phyloP scores from a whole-genome alignment of 352 stramenopile genomes.

The Globisporangium carolinianum region DNA sequence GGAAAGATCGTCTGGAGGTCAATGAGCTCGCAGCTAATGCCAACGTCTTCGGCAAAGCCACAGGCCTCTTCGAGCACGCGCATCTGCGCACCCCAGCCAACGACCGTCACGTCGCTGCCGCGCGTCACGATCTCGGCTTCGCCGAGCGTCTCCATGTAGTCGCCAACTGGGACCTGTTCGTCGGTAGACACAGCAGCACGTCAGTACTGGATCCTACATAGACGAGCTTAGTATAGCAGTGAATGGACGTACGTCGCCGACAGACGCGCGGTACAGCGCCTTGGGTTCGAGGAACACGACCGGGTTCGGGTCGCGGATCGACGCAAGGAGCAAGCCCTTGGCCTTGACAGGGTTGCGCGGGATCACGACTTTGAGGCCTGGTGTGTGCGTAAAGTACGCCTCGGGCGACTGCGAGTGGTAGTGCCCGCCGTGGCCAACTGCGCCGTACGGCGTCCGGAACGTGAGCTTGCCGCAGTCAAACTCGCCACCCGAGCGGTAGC shows the following conservation, averaged over 20 bases:
- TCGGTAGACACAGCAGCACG: conserved; percentile 1
- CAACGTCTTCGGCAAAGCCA: conserved; percentile 85
- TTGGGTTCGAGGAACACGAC: conserved; percentile 98
- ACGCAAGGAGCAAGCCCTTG: conserved; percentile 95
- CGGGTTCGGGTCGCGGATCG: conserved; percentile 95
- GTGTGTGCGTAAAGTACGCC: conserved; percentile 96
- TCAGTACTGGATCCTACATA: neutral
- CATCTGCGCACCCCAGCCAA: conserved; percentile 93
- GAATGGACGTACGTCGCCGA: conserved; percentile 74
- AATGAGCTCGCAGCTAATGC: conserved; percentile 96
- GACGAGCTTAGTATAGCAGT: neutral
- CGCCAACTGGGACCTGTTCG: conserved; percentile 85
- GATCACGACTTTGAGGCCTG: conserved; percentile 97
- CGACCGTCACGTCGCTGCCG: conserved; percentile 93
- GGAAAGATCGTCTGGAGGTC: conserved; percentile 97
- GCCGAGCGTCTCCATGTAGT: conserved; percentile 93
- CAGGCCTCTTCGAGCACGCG: conserved; percentile 75
- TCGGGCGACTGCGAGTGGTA: conserved; percentile 96
- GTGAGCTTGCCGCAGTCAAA: conserved; percentile 97
- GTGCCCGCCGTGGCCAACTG: conserved; percentile 90
- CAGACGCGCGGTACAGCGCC: conserved; percentile 94
- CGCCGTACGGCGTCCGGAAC: conserved; percentile 93
- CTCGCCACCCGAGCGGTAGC: conserved; percentile 96
- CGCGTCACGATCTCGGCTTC: conserved; percentile 91
- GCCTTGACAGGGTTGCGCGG: conserved; percentile 90